A percentile compares a stretch with the other conserved stretches of the same genome.
Conservation (phyloP, 768 basidiomycete species). For the Agrocybe pediades region DNA sequence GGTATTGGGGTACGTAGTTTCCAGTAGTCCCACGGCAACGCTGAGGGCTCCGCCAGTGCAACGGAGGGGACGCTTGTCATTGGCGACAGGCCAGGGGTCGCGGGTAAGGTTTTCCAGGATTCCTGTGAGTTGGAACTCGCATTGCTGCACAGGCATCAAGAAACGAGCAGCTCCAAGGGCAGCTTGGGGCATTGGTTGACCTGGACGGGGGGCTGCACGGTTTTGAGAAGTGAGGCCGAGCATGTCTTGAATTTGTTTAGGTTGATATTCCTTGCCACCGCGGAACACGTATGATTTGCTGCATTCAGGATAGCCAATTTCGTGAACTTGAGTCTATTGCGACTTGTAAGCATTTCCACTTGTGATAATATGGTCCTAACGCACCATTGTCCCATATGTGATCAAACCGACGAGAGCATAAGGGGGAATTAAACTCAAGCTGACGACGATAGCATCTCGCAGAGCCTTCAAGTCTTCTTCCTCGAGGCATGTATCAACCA, state of each 20-base stretch:
- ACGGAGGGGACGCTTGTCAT: slow-evolving; percentile 87
- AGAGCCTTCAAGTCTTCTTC: slow-evolving; percentile 96
- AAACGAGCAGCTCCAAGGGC: slow-evolving; percentile 88
- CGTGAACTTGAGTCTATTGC: slow-evolving; percentile 95
- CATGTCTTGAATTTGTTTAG: slow-evolving; percentile 99
- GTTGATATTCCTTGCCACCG: slow-evolving; percentile 93
- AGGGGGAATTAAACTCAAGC: slow-evolving; percentile 89
- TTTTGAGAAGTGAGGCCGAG: slow-evolving; percentile 81
- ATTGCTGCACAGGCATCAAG: slow-evolving; percentile 87
- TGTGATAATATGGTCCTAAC: slow-evolving; percentile 33
- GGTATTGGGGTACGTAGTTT: slow-evolving; percentile 95
- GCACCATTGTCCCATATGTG: slow-evolving; percentile 96
- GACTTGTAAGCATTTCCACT: slow-evolving; percentile 58
- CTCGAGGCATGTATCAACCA: slow-evolving; percentile 95
- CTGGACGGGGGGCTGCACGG: slow-evolving; percentile 85
- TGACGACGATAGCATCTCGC: slow-evolving; percentile 90
- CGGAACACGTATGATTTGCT: slow-evolving; percentile 99
- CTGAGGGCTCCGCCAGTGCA: slow-evolving; percentile 96
- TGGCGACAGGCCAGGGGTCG: slow-evolving; percentile 97
- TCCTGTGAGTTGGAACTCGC: slow-evolving; percentile 94
- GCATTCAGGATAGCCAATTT: slow-evolving; percentile 95
- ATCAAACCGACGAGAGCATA: slow-evolving; percentile 95
- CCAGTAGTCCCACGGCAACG: slow-evolving; percentile 90
- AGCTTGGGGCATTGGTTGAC: slow-evolving; percentile 82
- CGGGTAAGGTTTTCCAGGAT: slow-evolving; percentile 86